These are phyloP conservation scores for Dictyophora rubrovolvata DNA, from an alignment of 768 basidiomycete species.

Conservation along the genomic window DNA sequence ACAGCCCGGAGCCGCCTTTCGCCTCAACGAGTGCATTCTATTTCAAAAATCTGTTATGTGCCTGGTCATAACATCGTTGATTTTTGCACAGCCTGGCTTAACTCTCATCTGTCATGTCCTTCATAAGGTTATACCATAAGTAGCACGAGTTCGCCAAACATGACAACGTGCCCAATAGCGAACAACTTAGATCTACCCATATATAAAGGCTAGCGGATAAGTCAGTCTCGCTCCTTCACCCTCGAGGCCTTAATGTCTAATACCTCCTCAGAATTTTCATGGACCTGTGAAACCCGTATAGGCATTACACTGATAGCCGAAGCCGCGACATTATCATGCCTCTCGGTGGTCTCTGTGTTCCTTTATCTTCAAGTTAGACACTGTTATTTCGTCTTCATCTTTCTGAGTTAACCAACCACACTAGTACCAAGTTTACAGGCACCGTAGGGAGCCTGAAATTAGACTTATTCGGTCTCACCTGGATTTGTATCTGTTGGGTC, in stretches of 20 bases:
- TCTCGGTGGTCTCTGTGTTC: conserved; percentile 14
- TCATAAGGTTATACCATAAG: too few relatives aligned
- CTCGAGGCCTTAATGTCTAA: background rate
- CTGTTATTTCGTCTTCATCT: conserved; percentile 15
- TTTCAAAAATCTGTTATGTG: too few relatives aligned
- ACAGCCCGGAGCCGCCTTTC: too few relatives aligned
- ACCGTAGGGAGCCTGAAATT: background rate
- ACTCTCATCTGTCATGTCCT: too few relatives aligned
- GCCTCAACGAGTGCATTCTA: too few relatives aligned
- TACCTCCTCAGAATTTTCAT: background rate
- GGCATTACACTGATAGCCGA: conserved; percentile 19
- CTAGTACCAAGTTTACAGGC: background rate
- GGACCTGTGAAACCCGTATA: conserved; percentile 15
- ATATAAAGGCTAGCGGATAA: too few relatives aligned
- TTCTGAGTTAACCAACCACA: conserved; percentile 10
- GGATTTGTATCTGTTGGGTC: conserved; percentile 21
- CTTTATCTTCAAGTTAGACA: conserved; percentile 17
- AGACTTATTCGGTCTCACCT: conserved; percentile 13
- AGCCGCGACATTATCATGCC: conserved; percentile 18
- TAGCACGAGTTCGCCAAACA: too few relatives aligned
- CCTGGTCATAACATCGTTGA: too few relatives aligned
- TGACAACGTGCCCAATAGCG: too few relatives aligned
- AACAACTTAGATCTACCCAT: too few relatives aligned
- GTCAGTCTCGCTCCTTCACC: background rate
- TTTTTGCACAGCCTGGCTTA: too few relatives aligned